Evolutionary conservation across 805 yeast species (phyloP).

Genomic region (Pichia heedii): DNA sequence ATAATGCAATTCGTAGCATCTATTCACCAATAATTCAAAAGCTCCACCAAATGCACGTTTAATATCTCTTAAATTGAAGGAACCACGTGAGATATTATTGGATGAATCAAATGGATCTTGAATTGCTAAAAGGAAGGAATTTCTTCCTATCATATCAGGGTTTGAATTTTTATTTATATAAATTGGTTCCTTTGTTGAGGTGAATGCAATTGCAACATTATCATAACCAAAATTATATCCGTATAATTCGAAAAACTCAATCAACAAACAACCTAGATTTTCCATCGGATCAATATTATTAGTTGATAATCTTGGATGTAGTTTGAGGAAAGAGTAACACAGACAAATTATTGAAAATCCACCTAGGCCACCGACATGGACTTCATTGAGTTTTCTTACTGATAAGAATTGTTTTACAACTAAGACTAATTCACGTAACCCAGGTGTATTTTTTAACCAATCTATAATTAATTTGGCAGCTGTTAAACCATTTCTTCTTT

Average conservation of each 20-base stretch:
- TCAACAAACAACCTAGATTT: conserved; percentile 76
- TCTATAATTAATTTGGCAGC: conserved; percentile 71
- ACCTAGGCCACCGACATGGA: conserved; percentile 89
- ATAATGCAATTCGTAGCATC: conserved; percentile 62
- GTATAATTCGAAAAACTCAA: conserved; percentile 87
- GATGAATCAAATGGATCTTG: conserved; percentile 80
- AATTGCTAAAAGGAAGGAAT: conserved; percentile 59
- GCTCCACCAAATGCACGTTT: conserved; percentile 88
- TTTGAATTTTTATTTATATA: conserved; percentile 49
- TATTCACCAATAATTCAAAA: conserved; percentile 61
- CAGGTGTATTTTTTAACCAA: conserved; percentile 71
- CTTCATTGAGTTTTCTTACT: conserved; percentile 71
- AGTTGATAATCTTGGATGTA: conserved; percentile 72
- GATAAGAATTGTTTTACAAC: conserved; percentile 79
- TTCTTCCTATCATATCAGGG: conserved; percentile 34
- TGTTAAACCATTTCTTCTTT: conserved; percentile 68
- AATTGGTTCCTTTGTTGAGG: conserved; percentile 40
- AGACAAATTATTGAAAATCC: conserved; percentile 90
- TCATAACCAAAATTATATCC: conserved; percentile 88
- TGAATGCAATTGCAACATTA: conserved; percentile 58
- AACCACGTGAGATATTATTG: conserved; percentile 82
- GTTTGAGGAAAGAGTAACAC: conserved; percentile 63
- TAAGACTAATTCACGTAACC: conserved; percentile 71
- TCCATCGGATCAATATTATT: conserved; percentile 57
- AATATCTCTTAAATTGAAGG: conserved; percentile 69